Base-by-base conservation (phyloP, 2,329 filamentous ascomycete genomes). In the Ampelomyces quisqualis region DNA sequence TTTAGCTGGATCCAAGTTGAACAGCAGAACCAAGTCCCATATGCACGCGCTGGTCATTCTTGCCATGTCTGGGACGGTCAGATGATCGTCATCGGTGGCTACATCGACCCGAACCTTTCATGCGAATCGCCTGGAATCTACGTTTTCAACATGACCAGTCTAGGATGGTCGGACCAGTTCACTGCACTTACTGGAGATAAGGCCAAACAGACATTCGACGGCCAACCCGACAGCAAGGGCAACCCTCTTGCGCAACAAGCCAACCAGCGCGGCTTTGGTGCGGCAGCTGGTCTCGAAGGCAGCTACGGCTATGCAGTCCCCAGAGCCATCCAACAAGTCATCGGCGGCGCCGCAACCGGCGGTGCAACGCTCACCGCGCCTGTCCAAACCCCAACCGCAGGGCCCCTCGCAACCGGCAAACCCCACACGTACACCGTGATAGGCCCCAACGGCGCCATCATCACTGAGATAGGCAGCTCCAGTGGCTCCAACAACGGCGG, bases 31-130 rank as follows among this genome's bases (percentile, higher is more conserved):
- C 62, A 79, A 61, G 38, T 72, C 5, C 62, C 85, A 67, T 68
- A 77, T 6, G 84, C 74, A 3, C 79, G 88, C 38, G 80, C 82
- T 1, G 87, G 87, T 0, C 87, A 91, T 62, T 81, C 82, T 24
- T 93, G 88, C 67, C 80, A 90, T 53, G 79, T 80, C 55, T 91
- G 88, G 69, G 84, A 89, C 11, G 82, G 85, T 43, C 88, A 91
- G 65, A 90, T 94, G 82, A 74, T 93, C 47, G 76, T 85, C 6
- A 73, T 91, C 10, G 88, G 88, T 18, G 88, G 88, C 8, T 85
- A 80, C 49, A 77, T 83, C 6, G 81, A 81, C 2, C 67, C 73
- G 18, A 70, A 80, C 8, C 71, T 81, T 31, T 76, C 71, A 3
- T 88, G 85, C 62, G 85, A 89, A 52, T 77, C 70, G 11, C 82